phyloP scores from a whole-genome alignment of 371 early-diverging fungal species.

The Blakeslea trispora region DNA sequence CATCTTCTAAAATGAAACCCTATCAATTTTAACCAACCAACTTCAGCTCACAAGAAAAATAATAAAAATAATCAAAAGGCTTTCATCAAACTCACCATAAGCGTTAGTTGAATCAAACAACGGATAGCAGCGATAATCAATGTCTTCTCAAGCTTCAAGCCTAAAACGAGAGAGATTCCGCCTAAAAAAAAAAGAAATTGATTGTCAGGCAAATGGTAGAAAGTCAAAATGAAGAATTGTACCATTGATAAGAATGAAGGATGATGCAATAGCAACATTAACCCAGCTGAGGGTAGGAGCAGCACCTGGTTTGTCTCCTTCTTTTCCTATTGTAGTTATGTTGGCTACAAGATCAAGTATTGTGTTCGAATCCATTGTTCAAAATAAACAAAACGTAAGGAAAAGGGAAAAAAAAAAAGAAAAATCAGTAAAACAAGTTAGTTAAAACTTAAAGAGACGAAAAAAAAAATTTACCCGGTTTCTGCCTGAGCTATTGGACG shows the following conservation, averaged over 20 bases:
- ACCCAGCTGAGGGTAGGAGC: slow-evolving; percentile 31
- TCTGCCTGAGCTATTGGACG: too few relatives aligned
- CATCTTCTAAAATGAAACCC: slow-evolving; percentile 59
- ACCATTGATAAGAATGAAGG: slow-evolving; percentile 53
- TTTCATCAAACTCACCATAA: slow-evolving; percentile 48
- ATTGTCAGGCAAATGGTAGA: neutral
- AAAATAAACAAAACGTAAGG: neutral
- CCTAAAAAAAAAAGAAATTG: slow-evolving; percentile 34
- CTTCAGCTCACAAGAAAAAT: neutral
- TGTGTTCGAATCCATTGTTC: neutral
- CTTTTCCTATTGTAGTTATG: neutral
- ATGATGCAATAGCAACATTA: slow-evolving; percentile 53
- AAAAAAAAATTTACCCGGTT: neutral
- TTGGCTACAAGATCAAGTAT: slow-evolving; percentile 1
- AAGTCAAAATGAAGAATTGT: neutral
- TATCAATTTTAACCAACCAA: slow-evolving; percentile 13
- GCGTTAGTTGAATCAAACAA: slow-evolving; percentile 59
- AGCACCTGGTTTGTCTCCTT: neutral
- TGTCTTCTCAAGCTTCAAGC: slow-evolving; percentile 58
- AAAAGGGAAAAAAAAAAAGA: neutral
- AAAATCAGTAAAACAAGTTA: neutral
- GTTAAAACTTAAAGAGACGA: neutral
- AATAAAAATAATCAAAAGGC: neutral
- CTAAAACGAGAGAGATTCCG: slow-evolving; percentile 54
- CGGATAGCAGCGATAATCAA: slow-evolving; percentile 63